Base-by-base conservation (phyloP, 179 eudicot genomes). In the Sideroxylon spinosum region DNA sequence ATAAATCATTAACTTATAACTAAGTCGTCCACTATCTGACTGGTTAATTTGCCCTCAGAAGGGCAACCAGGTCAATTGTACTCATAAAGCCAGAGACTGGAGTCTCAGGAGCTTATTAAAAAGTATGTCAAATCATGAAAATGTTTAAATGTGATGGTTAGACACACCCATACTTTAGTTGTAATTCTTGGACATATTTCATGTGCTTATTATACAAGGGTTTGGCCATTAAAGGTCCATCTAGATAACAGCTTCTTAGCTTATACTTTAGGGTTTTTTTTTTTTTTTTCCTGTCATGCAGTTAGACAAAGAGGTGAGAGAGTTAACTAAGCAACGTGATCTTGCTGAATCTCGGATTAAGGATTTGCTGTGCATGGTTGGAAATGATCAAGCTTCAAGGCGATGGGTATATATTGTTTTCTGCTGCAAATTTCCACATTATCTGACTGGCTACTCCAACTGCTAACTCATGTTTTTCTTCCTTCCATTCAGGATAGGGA, bases 221-320 rank as follows among this genome's bases (percentile, higher is more conserved):
- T 32, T 67, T 32, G 49, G 22, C 20, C 56, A 28, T 10, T 29
- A 16, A 32, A 67, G 32, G 50, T 66, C 20, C 49, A 32, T 29
- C 48, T 16, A 11, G 8, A 16, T 67, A 6, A 59, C 16, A 59
- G 22, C 23, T 6, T 52, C 56, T 52, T 52, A 1, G 44, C 56
- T 52, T 52, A 14, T 52, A 9, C 2, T 20, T 6, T 60, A 60
- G 11, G 20, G 17, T 6, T 37, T 37, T 37, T 37, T 37, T 37
- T 37, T 37, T 1, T 10, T 23, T 23, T 23, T 63, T 25, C 1
- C 32, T 59, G 17, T 74, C 22, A 57, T 55, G 74, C 89, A 94
- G 98, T 85, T 94, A 88, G 97, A 91, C 83, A 94, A 91, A 88
- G 94, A 92, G 85, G 91, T 91, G 68, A 85, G 84, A 80, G 93